Base-by-base conservation (phyloP, 441 rosid species). In the Syzygium malaccense region DNA sequence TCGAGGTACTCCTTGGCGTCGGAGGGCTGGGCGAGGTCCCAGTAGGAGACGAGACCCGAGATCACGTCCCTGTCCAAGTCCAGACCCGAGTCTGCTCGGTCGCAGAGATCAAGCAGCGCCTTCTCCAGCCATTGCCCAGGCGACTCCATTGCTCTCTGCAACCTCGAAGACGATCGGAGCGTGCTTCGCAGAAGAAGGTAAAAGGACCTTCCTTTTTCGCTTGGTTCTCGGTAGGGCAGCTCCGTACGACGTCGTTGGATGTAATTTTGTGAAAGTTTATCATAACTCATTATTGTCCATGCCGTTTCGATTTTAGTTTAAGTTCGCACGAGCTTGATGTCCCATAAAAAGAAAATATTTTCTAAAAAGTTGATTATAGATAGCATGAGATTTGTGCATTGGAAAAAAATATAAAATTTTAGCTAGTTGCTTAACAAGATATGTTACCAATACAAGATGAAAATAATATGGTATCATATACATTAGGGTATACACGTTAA, bases 1-100 rank as follows among this genome's bases (percentile, higher is more conserved):
- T 96, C 98, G 89, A 96, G 98, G 89, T 98, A 98, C 89, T 96
- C 99, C 90, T 96, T 96, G 89, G 99, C 99, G 87, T 98, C 99
- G 56, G 94, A 93, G 55, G 99, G 98, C 80, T 94, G 95, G 93
- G 99, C 99, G 51, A 96, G 92, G 68, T 96, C 97, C 92, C 99
- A 98, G 83, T 98, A 96, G 51, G 98, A 96, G 90, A 96, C 99
- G 33, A 96, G 90, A 66, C 99, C 99, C 66, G 99, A 96, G 89
- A 96, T 94, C 2, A 96, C 90, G 86, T 98, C 98, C 41, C 90
- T 87, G 88, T 96, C 99, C 91, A 98, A 95, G 94, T 92, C 95
- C 92, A 96, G 94, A 92, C 95, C 98, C 87, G 95, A 90, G 32
- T 95, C 94, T 5, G 89, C 87, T 88, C 91, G 92, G 90, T 91